These are phyloP conservation scores for Cladophialophora immunda DNA, from an alignment of 2,329 filamentous ascomycete species.

Conservation along the genomic window DNA sequence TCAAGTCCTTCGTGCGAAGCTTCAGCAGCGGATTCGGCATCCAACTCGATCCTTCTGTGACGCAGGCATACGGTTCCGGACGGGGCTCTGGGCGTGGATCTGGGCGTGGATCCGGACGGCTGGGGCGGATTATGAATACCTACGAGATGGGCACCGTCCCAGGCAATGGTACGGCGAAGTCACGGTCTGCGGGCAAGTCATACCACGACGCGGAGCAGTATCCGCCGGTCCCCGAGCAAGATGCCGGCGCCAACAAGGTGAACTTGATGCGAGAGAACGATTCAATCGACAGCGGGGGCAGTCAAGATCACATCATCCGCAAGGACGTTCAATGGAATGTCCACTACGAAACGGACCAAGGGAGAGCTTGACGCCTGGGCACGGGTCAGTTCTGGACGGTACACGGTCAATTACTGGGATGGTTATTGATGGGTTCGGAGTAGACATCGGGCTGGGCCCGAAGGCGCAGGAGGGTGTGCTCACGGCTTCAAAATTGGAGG, in stretches of 20 bases:
- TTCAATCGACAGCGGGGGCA: conserved; percentile 36
- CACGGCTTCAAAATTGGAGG: not conserved
- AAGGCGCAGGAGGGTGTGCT: not conserved
- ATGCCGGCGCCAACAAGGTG: conserved; percentile 9
- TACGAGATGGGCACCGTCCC: conserved; percentile 22
- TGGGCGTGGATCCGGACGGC: conserved; percentile 22
- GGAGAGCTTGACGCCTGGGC: not conserved
- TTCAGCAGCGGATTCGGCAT: conserved; percentile 52
- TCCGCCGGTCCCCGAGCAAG: conserved; percentile 10
- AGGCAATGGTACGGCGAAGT: conserved; percentile 24
- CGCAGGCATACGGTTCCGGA: conserved; percentile 31
- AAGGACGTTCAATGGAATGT: conserved; percentile 38
- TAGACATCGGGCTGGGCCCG: not conserved
- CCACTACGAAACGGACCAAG: conserved; percentile 32
- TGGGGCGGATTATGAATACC: not conserved
- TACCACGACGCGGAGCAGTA: conserved; percentile 30
- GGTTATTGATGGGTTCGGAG: not conserved
- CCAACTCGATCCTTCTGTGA: conserved; percentile 33
- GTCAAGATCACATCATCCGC: conserved; percentile 37
- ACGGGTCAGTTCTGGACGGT: not conserved
- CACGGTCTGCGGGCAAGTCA: conserved; percentile 27
- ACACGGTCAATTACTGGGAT: not conserved
- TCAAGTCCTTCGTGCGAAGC: conserved; percentile 52
- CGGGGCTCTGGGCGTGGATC: conserved; percentile 16
- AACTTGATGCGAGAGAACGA: conserved; percentile 26